A percentile compares a stretch with the other conserved stretches of the same genome.
These are phyloP conservation scores for Cyclostephanos invisitatus DNA, from an alignment of 108 stramenopile species.

Conservation along the genomic window DNA sequence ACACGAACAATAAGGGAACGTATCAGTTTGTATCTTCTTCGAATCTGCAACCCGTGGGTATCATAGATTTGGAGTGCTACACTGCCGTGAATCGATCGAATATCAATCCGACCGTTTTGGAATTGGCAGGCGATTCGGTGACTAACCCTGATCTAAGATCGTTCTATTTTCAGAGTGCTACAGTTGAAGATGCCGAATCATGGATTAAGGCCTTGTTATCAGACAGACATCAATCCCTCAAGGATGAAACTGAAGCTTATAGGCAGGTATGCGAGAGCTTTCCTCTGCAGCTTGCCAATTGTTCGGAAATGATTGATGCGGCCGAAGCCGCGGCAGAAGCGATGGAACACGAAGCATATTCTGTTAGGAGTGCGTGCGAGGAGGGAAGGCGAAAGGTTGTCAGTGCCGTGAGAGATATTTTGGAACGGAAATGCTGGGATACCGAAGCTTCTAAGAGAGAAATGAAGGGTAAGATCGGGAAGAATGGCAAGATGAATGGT, in stretches of 20 bases:
- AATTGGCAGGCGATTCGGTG: slow-evolving; percentile 77
- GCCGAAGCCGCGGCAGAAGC: slow-evolving; percentile 59
- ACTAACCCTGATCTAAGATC: slow-evolving; percentile 83
- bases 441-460: slow-evolving; percentile 29
- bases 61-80: slow-evolving; percentile 97
- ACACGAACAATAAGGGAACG: slow-evolving; percentile 22
- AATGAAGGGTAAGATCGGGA: slow-evolving; percentile 14
- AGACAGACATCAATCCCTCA: slow-evolving; percentile 77
- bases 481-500: slow-evolving; percentile 11
- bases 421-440: slow-evolving; percentile 56
- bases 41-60: slow-evolving; percentile 79
- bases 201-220: slow-evolving; percentile 82
- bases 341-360: slow-evolving; percentile 72
- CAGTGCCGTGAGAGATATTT: slow-evolving; percentile 60
- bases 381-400: slow-evolving; percentile 64
- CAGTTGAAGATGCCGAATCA: slow-evolving; percentile 64
- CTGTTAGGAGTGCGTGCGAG: slow-evolving; percentile 67
- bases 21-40: slow-evolving; percentile 43
- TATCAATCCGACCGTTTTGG: slow-evolving; percentile 70
- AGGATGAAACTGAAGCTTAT: slow-evolving; percentile 89
- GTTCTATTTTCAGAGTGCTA: slow-evolving; percentile 87
- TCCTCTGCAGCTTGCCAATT: slow-evolving; percentile 73
- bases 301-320: slow-evolving; percentile 73
- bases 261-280: slow-evolving; percentile 89
- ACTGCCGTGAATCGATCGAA: slow-evolving; percentile 76